These are phyloP conservation scores for Sphagnum fallax DNA, from an alignment of 228 moss, liverwort and hornwort genomes.

Conservation along the genomic window DNA sequence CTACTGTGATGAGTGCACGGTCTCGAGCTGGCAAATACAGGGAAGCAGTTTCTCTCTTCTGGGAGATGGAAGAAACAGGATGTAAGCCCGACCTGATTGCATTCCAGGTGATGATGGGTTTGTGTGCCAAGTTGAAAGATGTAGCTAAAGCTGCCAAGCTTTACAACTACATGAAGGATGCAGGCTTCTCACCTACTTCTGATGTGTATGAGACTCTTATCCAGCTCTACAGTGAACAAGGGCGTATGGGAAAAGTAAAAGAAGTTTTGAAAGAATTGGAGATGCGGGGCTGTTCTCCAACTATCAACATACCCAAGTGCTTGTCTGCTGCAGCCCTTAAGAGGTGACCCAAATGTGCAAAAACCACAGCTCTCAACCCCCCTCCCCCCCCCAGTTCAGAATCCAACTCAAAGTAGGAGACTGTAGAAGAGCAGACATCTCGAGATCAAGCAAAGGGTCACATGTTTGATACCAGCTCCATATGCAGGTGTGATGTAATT, in stretches of 20 bases:
- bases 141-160: conserved; percentile 43
- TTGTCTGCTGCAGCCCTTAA: conserved; percentile 6
- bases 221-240: conserved; percentile 44
- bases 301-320: conserved; percentile 24
- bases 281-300: conserved; percentile 46
- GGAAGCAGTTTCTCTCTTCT: conserved; percentile 48
- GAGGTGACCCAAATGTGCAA: no score
- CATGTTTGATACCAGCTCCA: no score
- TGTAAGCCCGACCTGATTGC: conserved; percentile 56
- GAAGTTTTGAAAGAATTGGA: conserved; percentile 61
- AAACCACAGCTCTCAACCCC: no score
- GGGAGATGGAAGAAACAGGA: conserved; percentile 53
- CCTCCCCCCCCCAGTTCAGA: no score
- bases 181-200: conserved; percentile 59
- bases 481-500: no score
- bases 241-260: conserved; percentile 33
- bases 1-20: conserved; percentile 50
- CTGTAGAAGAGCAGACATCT: no score
- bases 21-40: conserved; percentile 43
- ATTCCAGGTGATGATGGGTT: conserved; percentile 51
- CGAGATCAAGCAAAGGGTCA: no score
- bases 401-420: no score
- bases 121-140: conserved; percentile 56
- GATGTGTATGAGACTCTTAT: conserved; percentile 63
- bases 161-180: conserved; percentile 38